phyloP scores from a whole-genome alignment of 805 yeast genomes.

The Lipomyces orientalis region DNA sequence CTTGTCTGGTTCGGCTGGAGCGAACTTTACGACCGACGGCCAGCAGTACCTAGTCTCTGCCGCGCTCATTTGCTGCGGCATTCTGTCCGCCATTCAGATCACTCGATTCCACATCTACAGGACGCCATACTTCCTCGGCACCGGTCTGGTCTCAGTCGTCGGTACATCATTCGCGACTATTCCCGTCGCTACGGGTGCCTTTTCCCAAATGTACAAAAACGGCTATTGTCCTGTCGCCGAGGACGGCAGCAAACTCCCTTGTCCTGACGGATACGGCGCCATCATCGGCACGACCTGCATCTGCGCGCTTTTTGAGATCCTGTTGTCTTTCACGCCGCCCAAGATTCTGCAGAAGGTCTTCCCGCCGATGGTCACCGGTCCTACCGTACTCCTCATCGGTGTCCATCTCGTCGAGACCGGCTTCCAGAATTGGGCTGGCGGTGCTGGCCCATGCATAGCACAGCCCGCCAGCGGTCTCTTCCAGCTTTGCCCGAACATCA shows the following conservation, averaged over 20 bases:
- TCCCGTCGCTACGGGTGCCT: conserved; percentile 72
- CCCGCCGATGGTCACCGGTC: conserved; percentile 93
- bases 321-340: conserved; percentile 79
- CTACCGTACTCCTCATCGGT: conserved; percentile 87
- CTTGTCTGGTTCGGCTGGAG: conserved; percentile 62
- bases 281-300: conserved; percentile 78
- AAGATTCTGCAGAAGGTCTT: conserved; percentile 69
- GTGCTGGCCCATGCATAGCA: conserved; percentile 56
- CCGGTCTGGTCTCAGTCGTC: conserved; percentile 87
- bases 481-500: conserved; percentile 54
- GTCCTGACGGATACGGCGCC: conserved; percentile 92
- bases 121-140: conserved; percentile 80
- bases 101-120: conserved; percentile 76
- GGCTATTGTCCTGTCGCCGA: conserved; percentile 70
- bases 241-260: conserved; percentile 71
- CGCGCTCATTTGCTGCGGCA: conserved; percentile 70
- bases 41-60: conserved; percentile 74
- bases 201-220: conserved; percentile 77
- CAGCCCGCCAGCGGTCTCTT: conserved; percentile 52
- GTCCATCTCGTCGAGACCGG: conserved; percentile 71
- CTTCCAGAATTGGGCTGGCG: conserved; percentile 87
- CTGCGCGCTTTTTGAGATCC: conserved; percentile 76
- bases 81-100: conserved; percentile 75
- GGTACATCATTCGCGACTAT: conserved; percentile 92
- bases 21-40: conserved; percentile 54